These are phyloP conservation scores for Pseudohyphozyma bogoriensis DNA, from an alignment of 768 basidiomycete genomes.

Conservation along the genomic window DNA sequence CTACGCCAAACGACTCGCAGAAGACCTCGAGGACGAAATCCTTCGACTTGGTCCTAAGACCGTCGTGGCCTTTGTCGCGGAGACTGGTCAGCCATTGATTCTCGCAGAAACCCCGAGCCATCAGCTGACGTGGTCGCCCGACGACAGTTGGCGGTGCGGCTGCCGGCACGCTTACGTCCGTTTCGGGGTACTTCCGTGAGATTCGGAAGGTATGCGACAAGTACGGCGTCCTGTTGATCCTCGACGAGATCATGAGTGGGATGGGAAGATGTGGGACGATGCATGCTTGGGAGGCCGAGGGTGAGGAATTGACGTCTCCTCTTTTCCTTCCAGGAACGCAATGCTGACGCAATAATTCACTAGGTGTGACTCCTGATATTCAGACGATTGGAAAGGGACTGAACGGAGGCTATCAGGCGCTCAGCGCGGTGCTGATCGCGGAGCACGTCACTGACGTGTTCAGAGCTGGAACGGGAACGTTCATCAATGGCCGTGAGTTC, in stretches of 20 bases:
- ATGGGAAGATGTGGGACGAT: neutral
- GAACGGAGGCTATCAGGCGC: slow-evolving; percentile 67
- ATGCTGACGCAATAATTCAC: slow-evolving; percentile 31
- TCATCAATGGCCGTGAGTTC: slow-evolving; percentile 22
- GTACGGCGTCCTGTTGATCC: slow-evolving; percentile 53
- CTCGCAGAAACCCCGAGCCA: too few relatives aligned
- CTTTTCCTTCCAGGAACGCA: neutral
- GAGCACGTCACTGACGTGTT: slow-evolving; percentile 62
- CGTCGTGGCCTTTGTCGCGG: slow-evolving; percentile 42
- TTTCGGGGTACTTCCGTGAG: slow-evolving; percentile 74
- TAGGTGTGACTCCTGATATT: slow-evolving; percentile 80
- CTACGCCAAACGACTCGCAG: slow-evolving; percentile 63
- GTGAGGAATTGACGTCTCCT: neutral
- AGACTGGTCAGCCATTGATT: slow-evolving; percentile 26
- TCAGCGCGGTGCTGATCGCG: slow-evolving; percentile 71
- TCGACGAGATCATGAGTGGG: slow-evolving; percentile 83
- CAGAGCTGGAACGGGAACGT: slow-evolving; percentile 41
- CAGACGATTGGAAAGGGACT: slow-evolving; percentile 84
- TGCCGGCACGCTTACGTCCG: slow-evolving; percentile 62
- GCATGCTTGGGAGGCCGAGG: neutral
- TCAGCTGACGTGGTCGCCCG: neutral
- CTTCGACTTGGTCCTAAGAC: slow-evolving; percentile 69
- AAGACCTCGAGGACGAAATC: slow-evolving; percentile 80
- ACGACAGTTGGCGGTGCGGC: slow-evolving; percentile 71
- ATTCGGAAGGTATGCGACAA: slow-evolving; percentile 49